Evolutionary conservation across 306 rosid genomes (phyloP), one percentile per base, ranked within the genome.

Genomic region (Cucurbita argyrosperma): DNA sequence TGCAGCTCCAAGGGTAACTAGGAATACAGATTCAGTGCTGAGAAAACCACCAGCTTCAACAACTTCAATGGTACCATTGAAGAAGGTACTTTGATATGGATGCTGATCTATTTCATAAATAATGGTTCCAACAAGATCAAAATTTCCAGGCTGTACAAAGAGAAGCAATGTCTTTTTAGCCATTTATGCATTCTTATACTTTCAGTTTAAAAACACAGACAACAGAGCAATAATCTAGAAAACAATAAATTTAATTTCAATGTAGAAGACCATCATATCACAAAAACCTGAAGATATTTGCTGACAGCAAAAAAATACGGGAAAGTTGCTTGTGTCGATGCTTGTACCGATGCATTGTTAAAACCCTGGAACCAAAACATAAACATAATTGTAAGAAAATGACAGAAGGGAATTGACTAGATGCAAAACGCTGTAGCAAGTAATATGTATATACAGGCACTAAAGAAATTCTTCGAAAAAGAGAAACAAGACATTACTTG

Each of bases 51-150:
- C 89, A 56, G 92, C 80, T 83, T 94, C 99, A 57, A 82, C 86
- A 45, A 94, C 97, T 85, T 94, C 97, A 76, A 94, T 79, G 38
- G 99, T 94, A 62, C 97, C 96, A 77, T 94, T 94, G 77, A 80
- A 89, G 82, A 91, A 91, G 72, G 95, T 91, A 83, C 81, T 89
- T 82, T 87, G 95, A 82, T 84, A 89, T 72, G 91, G 86, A 16
- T 85, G 89, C 72, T 94, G 88, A 43, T 91, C 99, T 43, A 94
- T 89, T 86, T 94, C 97, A 74, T 94, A 94, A 15, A 89, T 30
- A 69, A 91, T 80, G 54, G 91, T 82, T 58, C 97, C 97, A 38
- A 91, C 96, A 57, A 94, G 92, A 85, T 94, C 97, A 84, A 91
- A 94, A 50, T 79, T 83, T 52, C 97, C 99, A 72, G 97, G 81